Evolutionary conservation across 116 monocot species (phyloP).

Genomic region (Phalaenopsis hybrid): DNA sequence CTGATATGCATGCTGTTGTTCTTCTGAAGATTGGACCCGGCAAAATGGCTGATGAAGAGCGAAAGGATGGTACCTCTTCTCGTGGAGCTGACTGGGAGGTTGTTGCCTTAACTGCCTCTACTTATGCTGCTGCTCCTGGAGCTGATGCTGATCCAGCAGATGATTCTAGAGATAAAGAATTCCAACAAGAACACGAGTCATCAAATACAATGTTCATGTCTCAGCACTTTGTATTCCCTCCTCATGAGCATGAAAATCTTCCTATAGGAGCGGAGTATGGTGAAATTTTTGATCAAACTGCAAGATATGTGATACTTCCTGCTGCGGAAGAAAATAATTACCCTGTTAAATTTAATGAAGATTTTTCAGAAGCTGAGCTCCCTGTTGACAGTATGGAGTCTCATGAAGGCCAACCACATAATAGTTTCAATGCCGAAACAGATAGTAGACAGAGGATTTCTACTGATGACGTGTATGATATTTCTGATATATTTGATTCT

Average conservation of each 20-base stretch:
- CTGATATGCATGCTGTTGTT: neutral
- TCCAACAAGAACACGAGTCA: neutral
- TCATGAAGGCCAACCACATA: conserved; percentile 28
- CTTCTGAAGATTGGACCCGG: neutral
- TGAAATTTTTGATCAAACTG: conserved; percentile 10
- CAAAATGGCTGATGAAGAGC: conserved; percentile 25
- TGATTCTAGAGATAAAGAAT: conserved; percentile 17
- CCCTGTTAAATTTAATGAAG: conserved; percentile 10
- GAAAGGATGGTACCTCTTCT: conserved; percentile 10
- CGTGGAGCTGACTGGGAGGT: conserved; percentile 63
- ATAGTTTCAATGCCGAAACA: conserved; percentile 19
- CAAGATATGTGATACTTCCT: neutral
- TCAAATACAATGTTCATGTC: conserved; percentile 23
- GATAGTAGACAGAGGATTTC: conserved; percentile 13
- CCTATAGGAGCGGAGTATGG: conserved; percentile 13
- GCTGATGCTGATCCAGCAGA: conserved; percentile 17
- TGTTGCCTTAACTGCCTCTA: conserved; percentile 64
- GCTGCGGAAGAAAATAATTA: conserved; percentile 9
- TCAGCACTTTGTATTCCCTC: conserved; percentile 38
- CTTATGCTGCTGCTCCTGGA: conserved; percentile 58
- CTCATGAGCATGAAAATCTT: conserved; percentile 37
- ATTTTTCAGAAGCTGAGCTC: conserved; percentile 12
- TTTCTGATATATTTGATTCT: conserved; percentile 16
- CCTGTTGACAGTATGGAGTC: conserved; percentile 14
- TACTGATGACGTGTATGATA: conserved; percentile 13